Evolutionary conservation across 176 grass and related monocot genomes (phyloP).

Genomic region (Phyllostachys edulis): DNA sequence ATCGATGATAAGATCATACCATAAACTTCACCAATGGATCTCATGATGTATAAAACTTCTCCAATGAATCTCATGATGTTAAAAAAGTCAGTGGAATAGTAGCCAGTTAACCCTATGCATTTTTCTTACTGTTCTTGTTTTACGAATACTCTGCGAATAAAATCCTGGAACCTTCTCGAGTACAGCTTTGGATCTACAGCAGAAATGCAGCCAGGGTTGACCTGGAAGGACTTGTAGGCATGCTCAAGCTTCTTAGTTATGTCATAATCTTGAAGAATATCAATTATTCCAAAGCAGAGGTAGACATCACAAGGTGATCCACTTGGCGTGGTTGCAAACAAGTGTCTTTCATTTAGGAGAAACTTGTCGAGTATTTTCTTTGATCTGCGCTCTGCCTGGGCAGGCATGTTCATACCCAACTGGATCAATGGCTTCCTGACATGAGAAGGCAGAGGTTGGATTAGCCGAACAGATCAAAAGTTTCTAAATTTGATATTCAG

Average conservation of each 20-base stretch:
- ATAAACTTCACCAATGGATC: conserved; percentile 41
- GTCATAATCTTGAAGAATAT: conserved; percentile 65
- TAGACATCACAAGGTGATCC: conserved; percentile 54
- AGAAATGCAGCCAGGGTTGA: conserved; percentile 70
- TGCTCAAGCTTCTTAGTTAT: conserved; percentile 84
- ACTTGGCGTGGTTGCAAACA: conserved; percentile 39
- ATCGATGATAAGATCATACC: conserved; percentile 38
- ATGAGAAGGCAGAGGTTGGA: conserved; percentile 2
- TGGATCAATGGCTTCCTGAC: conserved; percentile 59
- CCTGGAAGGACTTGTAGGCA: conserved; percentile 86
- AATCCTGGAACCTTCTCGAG: conserved; percentile 86
- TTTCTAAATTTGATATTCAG: conserved; percentile 18
- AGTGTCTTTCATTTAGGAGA: conserved; percentile 45
- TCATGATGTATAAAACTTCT: conserved; percentile 49
- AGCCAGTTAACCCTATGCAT: not conserved
- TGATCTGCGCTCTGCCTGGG: conserved; percentile 55
- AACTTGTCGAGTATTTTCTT: conserved; percentile 41
- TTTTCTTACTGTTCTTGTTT: conserved; percentile 41
- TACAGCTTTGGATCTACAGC: conserved; percentile 85
- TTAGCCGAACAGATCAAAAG: conserved; percentile 20
- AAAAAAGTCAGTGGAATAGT: conserved; percentile 24
- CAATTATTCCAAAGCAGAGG: conserved; percentile 86
- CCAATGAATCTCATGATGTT: conserved; percentile 40
- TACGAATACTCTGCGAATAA: conserved; percentile 71
- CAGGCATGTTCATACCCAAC: conserved; percentile 70